These are phyloP conservation scores for Straminergon stramineum DNA, from an alignment of 225 moss, liverwort and hornwort species.

Conservation along the genomic window DNA sequence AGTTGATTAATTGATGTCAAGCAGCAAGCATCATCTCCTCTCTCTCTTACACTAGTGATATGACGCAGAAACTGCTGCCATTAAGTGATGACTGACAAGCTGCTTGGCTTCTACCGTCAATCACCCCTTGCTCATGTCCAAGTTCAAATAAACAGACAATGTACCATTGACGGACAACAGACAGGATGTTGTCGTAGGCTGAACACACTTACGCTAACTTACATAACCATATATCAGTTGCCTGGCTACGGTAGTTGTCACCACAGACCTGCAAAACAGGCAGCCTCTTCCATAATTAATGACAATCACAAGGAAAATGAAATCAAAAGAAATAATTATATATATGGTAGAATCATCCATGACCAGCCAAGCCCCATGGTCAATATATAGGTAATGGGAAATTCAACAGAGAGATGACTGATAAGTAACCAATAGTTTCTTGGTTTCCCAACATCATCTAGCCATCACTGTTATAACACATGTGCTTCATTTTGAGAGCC, in stretches of 20 bases:
- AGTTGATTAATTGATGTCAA: not conserved
- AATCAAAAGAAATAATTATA: not conserved
- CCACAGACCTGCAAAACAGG: not conserved
- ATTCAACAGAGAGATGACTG: too few species aligned
- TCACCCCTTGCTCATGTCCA: not conserved
- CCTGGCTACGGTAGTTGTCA: not conserved
- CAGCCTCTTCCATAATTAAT: not conserved
- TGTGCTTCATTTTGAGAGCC: too few species aligned
- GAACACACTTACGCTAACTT: not conserved
- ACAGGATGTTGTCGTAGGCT: not conserved
- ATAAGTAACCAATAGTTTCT: too few species aligned
- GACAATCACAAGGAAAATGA: not conserved
- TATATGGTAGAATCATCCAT: too few species aligned
- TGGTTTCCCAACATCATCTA: too few species aligned
- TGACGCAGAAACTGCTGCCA: not conserved
- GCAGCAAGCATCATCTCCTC: not conserved
- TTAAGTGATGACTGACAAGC: constrained; percentile 1
- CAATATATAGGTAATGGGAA: too few species aligned
- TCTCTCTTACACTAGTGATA: not conserved
- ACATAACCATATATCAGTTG: not conserved
- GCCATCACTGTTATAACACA: too few species aligned
- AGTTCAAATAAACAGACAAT: not conserved
- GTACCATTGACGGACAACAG: not conserved
- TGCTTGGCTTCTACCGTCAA: not conserved
- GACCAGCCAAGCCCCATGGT: too few species aligned